Evolutionary conservation across 2,329 filamentous ascomycete species (phyloP).

Genomic region (Alternaria angustiovoidea): DNA sequence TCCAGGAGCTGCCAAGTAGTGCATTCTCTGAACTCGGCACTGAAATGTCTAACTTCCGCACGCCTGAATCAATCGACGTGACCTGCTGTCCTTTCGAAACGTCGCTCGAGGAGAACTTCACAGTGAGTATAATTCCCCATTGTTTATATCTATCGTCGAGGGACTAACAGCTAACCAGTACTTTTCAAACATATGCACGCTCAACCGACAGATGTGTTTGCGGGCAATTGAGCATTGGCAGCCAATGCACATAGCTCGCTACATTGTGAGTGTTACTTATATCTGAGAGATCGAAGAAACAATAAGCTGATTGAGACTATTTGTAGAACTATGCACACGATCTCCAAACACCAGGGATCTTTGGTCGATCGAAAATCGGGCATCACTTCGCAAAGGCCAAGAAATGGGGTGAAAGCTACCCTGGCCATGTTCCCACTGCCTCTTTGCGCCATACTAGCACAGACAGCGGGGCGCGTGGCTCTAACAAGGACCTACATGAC

Average conservation of each 20-base stretch:
- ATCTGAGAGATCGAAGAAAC: background rate
- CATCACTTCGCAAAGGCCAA: constrained; percentile 3
- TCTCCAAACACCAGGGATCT: background rate
- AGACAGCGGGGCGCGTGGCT: constrained; percentile 2
- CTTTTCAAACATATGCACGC: constrained; percentile 4
- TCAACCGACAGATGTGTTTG: constrained; percentile 9
- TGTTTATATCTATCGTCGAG: no score
- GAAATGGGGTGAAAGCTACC: background rate
- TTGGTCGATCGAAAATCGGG: constrained; percentile 2
- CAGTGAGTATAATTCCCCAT: background rate
- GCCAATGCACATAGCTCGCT: constrained; percentile 1
- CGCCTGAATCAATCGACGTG: constrained; percentile 11
- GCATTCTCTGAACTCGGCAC: constrained; percentile 3
- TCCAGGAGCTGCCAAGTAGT: background rate
- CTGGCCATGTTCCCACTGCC: background rate
- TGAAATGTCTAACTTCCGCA: constrained; percentile 10
- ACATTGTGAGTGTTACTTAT: constrained; percentile 2
- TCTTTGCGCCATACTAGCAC: constrained; percentile 1
- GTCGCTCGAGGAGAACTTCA: constrained; percentile 15
- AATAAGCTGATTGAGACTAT: background rate
- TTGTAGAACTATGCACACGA: constrained; percentile 3
- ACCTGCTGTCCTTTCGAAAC: constrained; percentile 11
- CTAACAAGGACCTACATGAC: constrained; percentile 2
- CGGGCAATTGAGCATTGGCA: constrained; percentile 6
- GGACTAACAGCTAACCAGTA: background rate